Base-by-base conservation (phyloP, 768 basidiomycete genomes). In the Mycena leptocephala region DNA sequence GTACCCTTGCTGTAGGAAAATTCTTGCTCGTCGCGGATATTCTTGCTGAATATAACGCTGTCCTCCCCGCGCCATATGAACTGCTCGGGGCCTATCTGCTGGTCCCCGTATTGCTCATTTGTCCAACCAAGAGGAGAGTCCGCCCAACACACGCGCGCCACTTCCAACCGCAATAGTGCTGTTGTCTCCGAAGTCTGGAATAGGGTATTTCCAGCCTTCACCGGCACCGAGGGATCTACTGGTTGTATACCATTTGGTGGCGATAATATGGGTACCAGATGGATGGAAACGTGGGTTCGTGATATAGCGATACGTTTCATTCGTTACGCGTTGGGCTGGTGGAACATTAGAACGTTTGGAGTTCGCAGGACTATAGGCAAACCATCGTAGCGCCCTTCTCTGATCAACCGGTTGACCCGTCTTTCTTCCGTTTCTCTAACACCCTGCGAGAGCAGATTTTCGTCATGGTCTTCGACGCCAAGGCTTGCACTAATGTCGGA, bases 211-310 rank as follows among this genome's bases (percentile, higher is more conserved):
- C 94, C 94, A 95, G 48, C 91, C 93, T 86, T 95, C 94, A 2
- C 93, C 93, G 1, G 93, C 93, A 39, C 92, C 93, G 41, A 95
- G 85, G 66, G 92, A 92, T 8, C 94, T 90, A 4, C 63, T 76
- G 8, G 91, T 91, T 30, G 91, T 94, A 77, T 94, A 95, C 94
- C 94, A n/a, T n/a, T n/a, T n/a, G n/a, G n/a, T n/a, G n/a, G n/a
- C n/a, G n/a, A n/a, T n/a, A n/a, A n/a, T n/a, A n/a, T n/a, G n/a
- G n/a, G n/a, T n/a, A n/a, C n/a, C n/a, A n/a, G n/a, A n/a, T n/a
- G n/a, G n/a, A n/a, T n/a, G n/a, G n/a, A n/a, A n/a, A n/a, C n/a
- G n/a, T n/a, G n/a, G n/a, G n/a, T n/a, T n/a, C n/a, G n/a, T 33
- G 91, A 90, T 5, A 95, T 89, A 94, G 81, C 94, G 89, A 78